These are phyloP conservation scores for Limnanthes douglasii DNA, from an alignment of 345 rosid species.

Conservation along the genomic window DNA sequence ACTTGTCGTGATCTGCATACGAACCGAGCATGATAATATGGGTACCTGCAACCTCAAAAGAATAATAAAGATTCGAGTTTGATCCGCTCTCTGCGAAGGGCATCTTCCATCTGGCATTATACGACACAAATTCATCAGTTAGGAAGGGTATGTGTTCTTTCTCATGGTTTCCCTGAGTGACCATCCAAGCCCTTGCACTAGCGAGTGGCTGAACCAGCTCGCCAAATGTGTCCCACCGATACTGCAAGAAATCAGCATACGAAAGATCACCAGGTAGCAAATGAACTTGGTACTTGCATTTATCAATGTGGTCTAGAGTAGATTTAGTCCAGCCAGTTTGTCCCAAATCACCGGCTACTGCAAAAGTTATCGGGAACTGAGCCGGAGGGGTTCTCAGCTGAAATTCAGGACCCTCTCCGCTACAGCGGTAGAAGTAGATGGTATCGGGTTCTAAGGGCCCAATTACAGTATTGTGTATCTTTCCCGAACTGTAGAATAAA, in stretches of 20 bases:
- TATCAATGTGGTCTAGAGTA: slow-evolving; percentile 67
- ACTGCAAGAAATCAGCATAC: slow-evolving; percentile 87
- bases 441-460: slow-evolving; percentile 63
- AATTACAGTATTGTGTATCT: slow-evolving; percentile 76
- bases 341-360: slow-evolving; percentile 93
- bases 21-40: slow-evolving; percentile 90
- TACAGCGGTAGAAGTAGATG: slow-evolving; percentile 65
- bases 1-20: slow-evolving; percentile 45
- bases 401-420: slow-evolving; percentile 73
- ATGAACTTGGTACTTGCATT: slow-evolving; percentile 62
- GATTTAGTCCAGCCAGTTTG: slow-evolving; percentile 97
- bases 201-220: slow-evolving; percentile 86
- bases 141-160: slow-evolving; percentile 53
- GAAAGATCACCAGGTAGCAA: slow-evolving; percentile 93
- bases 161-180: slow-evolving; percentile 92
- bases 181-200: slow-evolving; percentile 98
- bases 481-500: slow-evolving; percentile 66
- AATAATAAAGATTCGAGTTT: slow-evolving; percentile 76
- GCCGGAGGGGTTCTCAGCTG: slow-evolving; percentile 81
- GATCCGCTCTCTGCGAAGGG: slow-evolving; percentile 86
- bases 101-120: slow-evolving; percentile 92
- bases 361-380: slow-evolving; percentile 63
- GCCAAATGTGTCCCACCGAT: slow-evolving; percentile 84
- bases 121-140: slow-evolving; percentile 57
- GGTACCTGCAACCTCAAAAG: slow-evolving; percentile 79